Evolutionary conservation across 768 basidiomycete species (phyloP).

Genomic region (Stropharia rugosoannulata): DNA sequence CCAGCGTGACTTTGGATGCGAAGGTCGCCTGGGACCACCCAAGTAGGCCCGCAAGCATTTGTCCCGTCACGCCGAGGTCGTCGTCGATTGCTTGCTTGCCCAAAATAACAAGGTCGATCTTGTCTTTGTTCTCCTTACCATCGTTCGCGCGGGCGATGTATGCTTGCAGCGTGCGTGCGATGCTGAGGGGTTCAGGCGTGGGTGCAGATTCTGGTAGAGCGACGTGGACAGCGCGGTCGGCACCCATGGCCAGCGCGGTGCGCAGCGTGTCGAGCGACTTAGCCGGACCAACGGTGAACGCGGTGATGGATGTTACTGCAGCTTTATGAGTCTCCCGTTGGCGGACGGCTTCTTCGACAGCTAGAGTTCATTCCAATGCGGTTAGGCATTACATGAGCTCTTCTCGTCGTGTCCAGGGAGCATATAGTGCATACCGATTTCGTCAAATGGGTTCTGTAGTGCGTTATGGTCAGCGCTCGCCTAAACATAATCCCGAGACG

Average conservation of each 20-base stretch:
- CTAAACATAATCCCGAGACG: background rate
- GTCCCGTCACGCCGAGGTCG: conserved; percentile 92
- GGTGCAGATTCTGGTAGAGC: conserved; percentile 74
- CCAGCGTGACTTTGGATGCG: conserved; percentile 83
- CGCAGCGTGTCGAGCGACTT: conserved; percentile 90
- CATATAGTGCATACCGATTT: conserved; percentile 68
- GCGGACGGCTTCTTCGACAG: conserved; percentile 95
- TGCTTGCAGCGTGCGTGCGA: conserved; percentile 83
- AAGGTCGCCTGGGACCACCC: conserved; percentile 95
- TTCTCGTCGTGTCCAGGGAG: background rate
- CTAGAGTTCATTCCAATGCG: conserved; percentile 36
- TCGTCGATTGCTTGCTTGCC: conserved; percentile 99
- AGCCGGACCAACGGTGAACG: conserved; percentile 91
- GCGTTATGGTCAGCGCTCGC: background rate
- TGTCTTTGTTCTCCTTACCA: conserved; percentile 31
- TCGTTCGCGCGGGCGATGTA: conserved; percentile 64
- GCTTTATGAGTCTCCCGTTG: conserved; percentile 84
- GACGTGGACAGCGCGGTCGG: conserved; percentile 90
- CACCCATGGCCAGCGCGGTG: conserved; percentile 97
- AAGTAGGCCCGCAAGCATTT: conserved; percentile 93
- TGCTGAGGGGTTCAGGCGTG: conserved; percentile 84
- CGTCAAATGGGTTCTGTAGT: conserved; percentile 93
- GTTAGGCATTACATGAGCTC: background rate
- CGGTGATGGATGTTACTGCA: conserved; percentile 81
- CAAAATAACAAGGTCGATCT: conserved; percentile 86